Evolutionary conservation across 2,329 filamentous ascomycete genomes (phyloP).

Genomic region (Phialophora expanda): DNA sequence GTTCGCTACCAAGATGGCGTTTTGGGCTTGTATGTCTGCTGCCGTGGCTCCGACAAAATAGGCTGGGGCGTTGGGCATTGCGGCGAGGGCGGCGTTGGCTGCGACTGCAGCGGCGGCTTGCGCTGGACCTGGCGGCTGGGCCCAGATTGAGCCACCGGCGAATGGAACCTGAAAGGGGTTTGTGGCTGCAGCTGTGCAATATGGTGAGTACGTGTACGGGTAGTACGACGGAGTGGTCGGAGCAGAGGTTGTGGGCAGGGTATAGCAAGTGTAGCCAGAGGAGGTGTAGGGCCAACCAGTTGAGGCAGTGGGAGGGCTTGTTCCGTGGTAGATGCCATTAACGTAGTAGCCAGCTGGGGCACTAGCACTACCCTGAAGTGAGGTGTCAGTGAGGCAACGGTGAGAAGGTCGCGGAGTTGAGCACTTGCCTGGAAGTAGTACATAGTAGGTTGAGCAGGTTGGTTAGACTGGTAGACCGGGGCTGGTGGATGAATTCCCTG

Average conservation of each 20-base stretch:
- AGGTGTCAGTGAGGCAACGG: conserved; percentile 20
- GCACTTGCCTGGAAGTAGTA: conserved; percentile 35
- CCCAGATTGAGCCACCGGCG: conserved; percentile 22
- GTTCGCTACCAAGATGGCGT: conserved; percentile 40
- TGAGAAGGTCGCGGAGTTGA: neutral
- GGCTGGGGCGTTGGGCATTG: conserved; percentile 36
- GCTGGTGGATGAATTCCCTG: conserved; percentile 40
- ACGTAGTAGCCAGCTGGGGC: conserved; percentile 36
- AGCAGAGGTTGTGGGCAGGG: conserved; percentile 29
- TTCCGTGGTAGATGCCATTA: conserved; percentile 37
- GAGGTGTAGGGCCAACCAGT: conserved; percentile 39
- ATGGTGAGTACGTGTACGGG: conserved; percentile 34
- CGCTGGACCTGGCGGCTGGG: conserved; percentile 26
- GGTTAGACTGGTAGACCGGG: conserved; percentile 36
- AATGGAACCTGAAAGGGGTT: conserved; percentile 9
- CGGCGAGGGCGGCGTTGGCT: conserved; percentile 35
- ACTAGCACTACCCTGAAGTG: conserved; percentile 29
- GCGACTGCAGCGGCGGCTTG: conserved; percentile 37
- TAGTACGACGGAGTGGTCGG: conserved; percentile 23
- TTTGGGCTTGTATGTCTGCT: conserved; percentile 43
- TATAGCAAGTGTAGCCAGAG: conserved; percentile 35
- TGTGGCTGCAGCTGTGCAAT: conserved; percentile 31
- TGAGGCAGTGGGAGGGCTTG: conserved; percentile 25
- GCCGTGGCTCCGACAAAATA: conserved; percentile 38
- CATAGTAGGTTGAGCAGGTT: conserved; percentile 31